Conservation (phyloP, 163 green algal species). For the Volvox carteri region DNA sequence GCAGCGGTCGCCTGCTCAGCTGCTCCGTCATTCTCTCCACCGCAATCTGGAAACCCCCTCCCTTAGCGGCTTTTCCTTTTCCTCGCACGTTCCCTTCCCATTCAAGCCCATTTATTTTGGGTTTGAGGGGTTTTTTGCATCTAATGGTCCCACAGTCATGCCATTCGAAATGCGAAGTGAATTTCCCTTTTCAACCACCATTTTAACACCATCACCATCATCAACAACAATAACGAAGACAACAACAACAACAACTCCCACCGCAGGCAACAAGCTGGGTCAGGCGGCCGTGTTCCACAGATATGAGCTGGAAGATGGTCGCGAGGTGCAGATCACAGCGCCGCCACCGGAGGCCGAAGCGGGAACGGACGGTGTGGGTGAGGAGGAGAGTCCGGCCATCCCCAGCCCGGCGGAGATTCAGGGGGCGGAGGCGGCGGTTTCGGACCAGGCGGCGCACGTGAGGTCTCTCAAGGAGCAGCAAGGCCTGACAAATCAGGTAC, state of each 20-base stretch:
- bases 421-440: slow-evolving; percentile 64
- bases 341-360: not conserved
- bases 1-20: not conserved
- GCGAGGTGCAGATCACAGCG: slow-evolving; percentile 24
- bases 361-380: not conserved
- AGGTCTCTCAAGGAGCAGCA: slow-evolving; percentile 66
- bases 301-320: slow-evolving; percentile 61
- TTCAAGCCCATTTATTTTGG: too few relatives aligned
- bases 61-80: too few relatives aligned
- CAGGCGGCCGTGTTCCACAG: slow-evolving; percentile 65
- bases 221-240: too few relatives aligned
- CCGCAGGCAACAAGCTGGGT: slow-evolving; percentile 58
- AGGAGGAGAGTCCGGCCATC: not conserved
- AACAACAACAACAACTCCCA: too few relatives aligned
- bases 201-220: too few relatives aligned
- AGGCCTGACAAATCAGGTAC: slow-evolving; percentile 62
- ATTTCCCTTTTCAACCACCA: too few relatives aligned
- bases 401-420: slow-evolving; percentile 57
- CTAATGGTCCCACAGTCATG: too few relatives aligned
- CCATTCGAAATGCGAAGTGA: too few relatives aligned
- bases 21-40: too few relatives aligned
- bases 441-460: slow-evolving; percentile 62
- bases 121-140: too few relatives aligned
- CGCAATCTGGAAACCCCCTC: too few relatives aligned
- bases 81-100: too few relatives aligned